Evolutionary conservation across 2,329 filamentous ascomycete species (phyloP).

Genomic region (Aspergillus jensenii): DNA sequence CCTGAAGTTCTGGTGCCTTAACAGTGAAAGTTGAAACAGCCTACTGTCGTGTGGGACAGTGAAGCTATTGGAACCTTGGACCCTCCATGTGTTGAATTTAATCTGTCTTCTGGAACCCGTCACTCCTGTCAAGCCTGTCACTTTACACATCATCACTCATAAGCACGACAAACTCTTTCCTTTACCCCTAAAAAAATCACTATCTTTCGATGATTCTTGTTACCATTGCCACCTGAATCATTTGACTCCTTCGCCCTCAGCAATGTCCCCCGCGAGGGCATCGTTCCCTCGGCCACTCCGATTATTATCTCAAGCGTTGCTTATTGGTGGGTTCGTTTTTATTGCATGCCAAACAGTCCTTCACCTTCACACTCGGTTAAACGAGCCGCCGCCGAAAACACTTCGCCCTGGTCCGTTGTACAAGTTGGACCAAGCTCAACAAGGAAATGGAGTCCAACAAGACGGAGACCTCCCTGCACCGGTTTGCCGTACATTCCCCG

Average conservation of each 20-base stretch:
- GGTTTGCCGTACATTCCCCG: background rate
- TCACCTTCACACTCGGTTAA: background rate
- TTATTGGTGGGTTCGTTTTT: background rate
- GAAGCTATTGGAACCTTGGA: too few relatives aligned
- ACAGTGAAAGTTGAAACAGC: too few relatives aligned
- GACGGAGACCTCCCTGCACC: background rate
- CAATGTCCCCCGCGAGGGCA: background rate
- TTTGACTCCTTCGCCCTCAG: background rate
- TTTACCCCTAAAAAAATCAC: too few relatives aligned
- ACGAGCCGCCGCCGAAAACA: background rate
- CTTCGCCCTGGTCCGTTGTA: background rate
- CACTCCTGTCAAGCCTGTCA: background rate
- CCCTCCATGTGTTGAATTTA: too few relatives aligned
- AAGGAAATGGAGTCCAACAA: background rate
- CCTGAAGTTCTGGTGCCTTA: too few relatives aligned
- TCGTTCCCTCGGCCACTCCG: background rate
- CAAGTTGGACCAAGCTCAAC: too few relatives aligned
- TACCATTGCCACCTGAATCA: background rate
- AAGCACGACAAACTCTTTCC: background rate
- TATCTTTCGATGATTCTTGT: background rate
- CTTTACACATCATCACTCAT: background rate
- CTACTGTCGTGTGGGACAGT: too few relatives aligned
- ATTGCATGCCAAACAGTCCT: background rate
- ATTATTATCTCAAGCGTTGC: background rate
- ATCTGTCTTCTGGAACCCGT: background rate